A percentile compares a stretch with the other conserved stretches of the same genome.
Conservation (phyloP, 495 filamentous ascomycete genomes). For the Penicillium samsonianum region DNA sequence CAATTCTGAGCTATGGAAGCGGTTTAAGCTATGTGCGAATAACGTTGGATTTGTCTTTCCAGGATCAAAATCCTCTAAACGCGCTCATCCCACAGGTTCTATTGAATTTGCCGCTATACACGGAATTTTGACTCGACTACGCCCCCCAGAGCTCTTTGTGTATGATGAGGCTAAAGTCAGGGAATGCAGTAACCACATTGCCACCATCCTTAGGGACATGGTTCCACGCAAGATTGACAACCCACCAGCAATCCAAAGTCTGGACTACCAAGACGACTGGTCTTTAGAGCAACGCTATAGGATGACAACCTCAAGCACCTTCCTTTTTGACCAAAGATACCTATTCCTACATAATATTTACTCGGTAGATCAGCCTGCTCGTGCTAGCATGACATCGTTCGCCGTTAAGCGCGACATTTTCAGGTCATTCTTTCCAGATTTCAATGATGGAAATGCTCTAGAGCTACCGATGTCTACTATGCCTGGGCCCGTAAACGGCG, state of each 20-base stretch:
- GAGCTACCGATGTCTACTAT: too few relatives aligned
- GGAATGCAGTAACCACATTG: too few relatives aligned
- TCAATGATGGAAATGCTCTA: not conserved
- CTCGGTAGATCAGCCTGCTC: constrained; percentile 9
- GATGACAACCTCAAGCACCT: constrained; percentile 15
- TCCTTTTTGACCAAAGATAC: constrained; percentile 20
- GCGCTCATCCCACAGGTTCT: not conserved
- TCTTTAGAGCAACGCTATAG: constrained; percentile 21
- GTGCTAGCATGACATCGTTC: constrained; percentile 17
- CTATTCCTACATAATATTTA: constrained; percentile 30
- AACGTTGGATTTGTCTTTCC: constrained; percentile 10
- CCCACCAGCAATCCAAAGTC: not conserved
- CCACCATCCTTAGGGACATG: too few relatives aligned
- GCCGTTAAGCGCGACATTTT: constrained; percentile 25
- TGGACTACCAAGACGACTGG: constrained; percentile 1
- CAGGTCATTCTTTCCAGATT: constrained; percentile 15
- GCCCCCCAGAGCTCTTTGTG: too few relatives aligned
- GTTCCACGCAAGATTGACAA: not conserved
- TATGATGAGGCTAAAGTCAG: too few relatives aligned
- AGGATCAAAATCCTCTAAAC: constrained; percentile 3
- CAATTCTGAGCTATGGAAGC: constrained; percentile 14
- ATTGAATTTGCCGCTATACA: constrained; percentile 2
- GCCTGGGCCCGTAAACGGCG: too few relatives aligned
- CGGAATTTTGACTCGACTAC: constrained; percentile 6
- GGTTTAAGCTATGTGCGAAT: not conserved